Base-by-base conservation (phyloP, 2,329 filamentous ascomycete genomes). In the Pseudogymnoascus pannorum region DNA sequence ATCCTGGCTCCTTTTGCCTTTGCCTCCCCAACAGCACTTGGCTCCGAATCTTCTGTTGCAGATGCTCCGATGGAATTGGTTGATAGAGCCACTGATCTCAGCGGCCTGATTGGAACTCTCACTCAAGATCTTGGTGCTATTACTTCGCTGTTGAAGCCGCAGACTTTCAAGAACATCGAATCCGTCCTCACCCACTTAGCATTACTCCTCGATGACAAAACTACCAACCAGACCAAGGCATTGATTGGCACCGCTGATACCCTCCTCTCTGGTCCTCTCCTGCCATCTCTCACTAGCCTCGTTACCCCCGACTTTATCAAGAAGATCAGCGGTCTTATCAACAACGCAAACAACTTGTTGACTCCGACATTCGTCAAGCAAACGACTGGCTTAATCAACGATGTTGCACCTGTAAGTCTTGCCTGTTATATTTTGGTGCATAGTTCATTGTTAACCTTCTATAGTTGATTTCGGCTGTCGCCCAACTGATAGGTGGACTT, bases 191-290 rank as follows among this genome's bases (percentile, higher is more conserved):
- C 36, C 16, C 40, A 62, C 24, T 4, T 38, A 14, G 48, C 62
- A 8, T 29, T 40, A 16, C n/a, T 63, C 20, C 60, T 62, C 33
- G 57, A 62, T 36, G 60, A 63, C 18, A 54, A 62, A 12, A 57
- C 44, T 8, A 54, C 54, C 29, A 62, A 61, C 51, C 54, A 62
- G 29, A 38, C 35, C 36, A 63, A 62, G 38, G 24, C 16, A 9
- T 12, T 58, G 26, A 16, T 58, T 7, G 16, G 11, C n/a, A 54
- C 44, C 4, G 44, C 44, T 1, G 26, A 31, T 8, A 16, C n/a
- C 5, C 44, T 54, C 44, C 44, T 54, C 44, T 16, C 24, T 18
- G 44, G 44, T 14, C 44, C 57, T 40, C 36, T 58, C 14, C 31
- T 58, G 8, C 5, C 29, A 14, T 35, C 36, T 1, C 8, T 58